Base-by-base conservation (phyloP, 805 yeast genomes). In the Candida dajiaensis region DNA sequence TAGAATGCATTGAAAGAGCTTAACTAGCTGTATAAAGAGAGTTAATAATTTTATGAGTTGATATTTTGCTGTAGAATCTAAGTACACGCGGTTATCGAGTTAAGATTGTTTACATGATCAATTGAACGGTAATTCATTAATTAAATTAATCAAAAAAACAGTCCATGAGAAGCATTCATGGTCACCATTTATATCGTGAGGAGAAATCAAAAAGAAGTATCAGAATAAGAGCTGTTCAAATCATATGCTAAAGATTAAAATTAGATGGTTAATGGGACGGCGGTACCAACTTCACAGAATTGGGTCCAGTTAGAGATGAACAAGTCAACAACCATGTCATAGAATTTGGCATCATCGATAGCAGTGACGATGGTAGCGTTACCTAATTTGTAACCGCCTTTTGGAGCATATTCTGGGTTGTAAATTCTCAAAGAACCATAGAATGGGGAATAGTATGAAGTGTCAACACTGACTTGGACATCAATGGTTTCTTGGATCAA, bases 401-500 rank as follows among this genome's bases (percentile, higher is more conserved):
- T 51, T 45, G 75, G 72, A n/a, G 69, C 70, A 45, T 61, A 62
- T 26, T 68, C 68, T 25, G 57, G 52, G 46, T 66, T 65, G 68
- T 68, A 67, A 48, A 68, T 54, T 59, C 72, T 65, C 48, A 68
- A 52, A 48, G 56, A 59, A 35, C 75, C 73, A 50, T 71, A 71
- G 57, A 67, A 69, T 56, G 74, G 74, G 40, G 72, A 68, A 53
- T 65, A 59, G 53, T 58, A 71, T 8, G 70, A 50, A 26, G 72
- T 69, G 53, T 69, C 73, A 44, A 69, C 70, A 13, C 71, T 68
- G 42, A 60, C 62, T 35, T 57, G 48, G 42, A 65, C 64, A 26
- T 66, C 59, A 18, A 62, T 58, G 20, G 68, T 56, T 41, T 56
- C 60, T 11, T 50, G 40, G 16, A 69, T 53, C 42, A 69, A 40